Percentiles rank a stretch among this genome's conserved stretches.
These are phyloP conservation scores for Sphenostylis stenocarpa DNA, from an alignment of 306 rosid genomes.

Conservation along the genomic window DNA sequence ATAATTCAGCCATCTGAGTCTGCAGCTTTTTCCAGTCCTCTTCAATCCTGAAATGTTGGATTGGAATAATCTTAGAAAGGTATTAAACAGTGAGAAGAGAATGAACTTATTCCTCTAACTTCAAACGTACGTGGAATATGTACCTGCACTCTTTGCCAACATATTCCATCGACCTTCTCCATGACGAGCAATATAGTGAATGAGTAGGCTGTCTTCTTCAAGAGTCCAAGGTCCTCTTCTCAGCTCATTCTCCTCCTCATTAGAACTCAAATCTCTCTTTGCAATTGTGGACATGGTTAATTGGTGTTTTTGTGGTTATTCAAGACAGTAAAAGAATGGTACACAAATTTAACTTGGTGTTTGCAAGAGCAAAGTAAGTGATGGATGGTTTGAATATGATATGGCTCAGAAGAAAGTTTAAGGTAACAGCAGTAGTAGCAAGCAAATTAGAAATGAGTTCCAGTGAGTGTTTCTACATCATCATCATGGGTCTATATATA, in stretches of 20 bases:
- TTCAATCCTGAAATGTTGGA: constrained; percentile 63
- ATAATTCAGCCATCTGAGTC: constrained; percentile 92
- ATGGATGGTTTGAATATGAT: constrained; percentile 14
- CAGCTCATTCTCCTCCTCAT: constrained; percentile 56
- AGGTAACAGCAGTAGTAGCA: not conserved
- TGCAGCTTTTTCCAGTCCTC: constrained; percentile 97
- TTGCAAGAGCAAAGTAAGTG: constrained; percentile 34
- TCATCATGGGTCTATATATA: constrained; percentile 31
- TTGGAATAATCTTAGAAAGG: not conserved
- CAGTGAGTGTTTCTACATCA: constrained; percentile 39
- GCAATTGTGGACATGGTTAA: constrained; percentile 54
- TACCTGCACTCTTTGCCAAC: constrained; percentile 89
- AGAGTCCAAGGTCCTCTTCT: constrained; percentile 98
- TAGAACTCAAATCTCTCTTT: constrained; percentile 42
- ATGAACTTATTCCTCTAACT: constrained; percentile 22
- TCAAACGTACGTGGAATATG: not conserved
- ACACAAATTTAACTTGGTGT: not conserved
- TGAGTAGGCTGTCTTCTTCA: constrained; percentile 88
- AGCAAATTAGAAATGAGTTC: constrained; percentile 24
- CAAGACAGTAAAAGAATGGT: not conserved
- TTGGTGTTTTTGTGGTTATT: constrained; percentile 13
- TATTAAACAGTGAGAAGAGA: constrained; percentile 13
- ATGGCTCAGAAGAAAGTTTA: constrained; percentile 34
- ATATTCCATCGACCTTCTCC: constrained; percentile 97
- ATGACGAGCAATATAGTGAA: constrained; percentile 75